A percentile compares a stretch with the other conserved stretches of the same genome.
These are phyloP conservation scores for Astragalus membranaceus DNA, from an alignment of 306 rosid species.

Conservation along the genomic window DNA sequence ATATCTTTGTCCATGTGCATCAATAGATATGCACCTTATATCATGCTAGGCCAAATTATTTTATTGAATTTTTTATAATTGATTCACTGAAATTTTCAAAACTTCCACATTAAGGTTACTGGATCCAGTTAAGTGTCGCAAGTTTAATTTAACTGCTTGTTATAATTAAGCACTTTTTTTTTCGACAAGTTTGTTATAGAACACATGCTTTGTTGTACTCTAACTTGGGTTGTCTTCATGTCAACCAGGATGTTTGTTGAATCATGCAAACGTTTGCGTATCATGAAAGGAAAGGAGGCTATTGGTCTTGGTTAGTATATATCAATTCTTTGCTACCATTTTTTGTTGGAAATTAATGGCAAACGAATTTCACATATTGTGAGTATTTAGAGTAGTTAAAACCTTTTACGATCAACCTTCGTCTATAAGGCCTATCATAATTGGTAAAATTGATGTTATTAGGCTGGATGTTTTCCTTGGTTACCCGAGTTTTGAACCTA, in stretches of 20 bases:
- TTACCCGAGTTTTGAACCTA: too few relatives aligned
- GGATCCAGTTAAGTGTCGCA: not conserved
- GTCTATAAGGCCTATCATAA: too few relatives aligned
- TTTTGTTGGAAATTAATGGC: too few relatives aligned
- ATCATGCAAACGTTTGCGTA: conserved; percentile 91
- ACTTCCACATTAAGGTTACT: not conserved
- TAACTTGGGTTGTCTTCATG: not conserved
- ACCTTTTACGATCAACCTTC: too few relatives aligned
- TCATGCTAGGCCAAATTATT: not conserved
- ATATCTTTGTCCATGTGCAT: not conserved
- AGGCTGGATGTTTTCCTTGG: too few relatives aligned
- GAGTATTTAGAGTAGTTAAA: too few relatives aligned
- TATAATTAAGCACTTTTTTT: too few relatives aligned
- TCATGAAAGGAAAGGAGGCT: conserved; percentile 92
- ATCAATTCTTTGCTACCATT: not conserved
- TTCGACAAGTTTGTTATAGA: not conserved
- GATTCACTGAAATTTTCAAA: not conserved
- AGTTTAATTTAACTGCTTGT: not conserved
- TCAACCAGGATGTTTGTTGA: conserved; percentile 81
- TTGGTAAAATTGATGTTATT: too few relatives aligned
- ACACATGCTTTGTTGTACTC: not conserved
- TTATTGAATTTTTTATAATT: not conserved
- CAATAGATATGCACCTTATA: not conserved
- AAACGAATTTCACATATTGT: too few relatives aligned
- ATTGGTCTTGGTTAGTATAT: conserved; percentile 81